Percentiles rank a stretch among this genome's conserved stretches.
These are phyloP conservation scores for Rhizomucor miehei DNA, from an alignment of 371 early-diverging fungal genomes.

Conservation along the genomic window DNA sequence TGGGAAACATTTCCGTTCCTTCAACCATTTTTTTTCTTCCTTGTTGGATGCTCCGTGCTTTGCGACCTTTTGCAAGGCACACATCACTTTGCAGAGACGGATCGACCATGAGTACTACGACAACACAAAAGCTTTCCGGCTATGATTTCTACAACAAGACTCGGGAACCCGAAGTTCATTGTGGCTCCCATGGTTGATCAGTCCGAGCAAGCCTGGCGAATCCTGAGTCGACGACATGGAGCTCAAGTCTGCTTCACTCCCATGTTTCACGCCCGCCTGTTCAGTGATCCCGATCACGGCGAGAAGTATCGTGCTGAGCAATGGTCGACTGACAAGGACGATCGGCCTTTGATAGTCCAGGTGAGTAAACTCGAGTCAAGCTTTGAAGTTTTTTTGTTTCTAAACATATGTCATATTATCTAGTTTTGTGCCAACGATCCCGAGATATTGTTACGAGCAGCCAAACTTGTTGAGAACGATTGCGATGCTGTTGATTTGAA, in stretches of 20 bases:
- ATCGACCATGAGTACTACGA: slow-evolving; percentile 5
- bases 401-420: slow-evolving; percentile 1
- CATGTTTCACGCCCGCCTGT: slow-evolving; percentile 96
- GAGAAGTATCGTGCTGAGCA: slow-evolving; percentile 69
- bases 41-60: no score
- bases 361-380: slow-evolving; percentile 30
- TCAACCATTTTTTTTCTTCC: no score
- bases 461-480: slow-evolving; percentile 77
- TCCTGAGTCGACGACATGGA: slow-evolving; percentile 87
- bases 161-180: slow-evolving; percentile 74
- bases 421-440: slow-evolving; percentile 99
- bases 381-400: neutral
- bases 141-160: slow-evolving; percentile 76
- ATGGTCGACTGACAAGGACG: slow-evolving; percentile 73
- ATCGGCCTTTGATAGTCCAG: slow-evolving; percentile 93
- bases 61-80: no score
- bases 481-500: slow-evolving; percentile 98
- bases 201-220: slow-evolving; percentile 91
- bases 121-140: slow-evolving; percentile 60
- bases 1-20: no score
- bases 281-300: slow-evolving; percentile 59
- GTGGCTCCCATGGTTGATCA: slow-evolving; percentile 97
- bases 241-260: slow-evolving; percentile 97
- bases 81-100: no score
- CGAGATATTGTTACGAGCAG: slow-evolving; percentile 79